phyloP scores from a whole-genome alignment of 164 flowering plant genomes.

The Tetrastigma voinierianum region DNA sequence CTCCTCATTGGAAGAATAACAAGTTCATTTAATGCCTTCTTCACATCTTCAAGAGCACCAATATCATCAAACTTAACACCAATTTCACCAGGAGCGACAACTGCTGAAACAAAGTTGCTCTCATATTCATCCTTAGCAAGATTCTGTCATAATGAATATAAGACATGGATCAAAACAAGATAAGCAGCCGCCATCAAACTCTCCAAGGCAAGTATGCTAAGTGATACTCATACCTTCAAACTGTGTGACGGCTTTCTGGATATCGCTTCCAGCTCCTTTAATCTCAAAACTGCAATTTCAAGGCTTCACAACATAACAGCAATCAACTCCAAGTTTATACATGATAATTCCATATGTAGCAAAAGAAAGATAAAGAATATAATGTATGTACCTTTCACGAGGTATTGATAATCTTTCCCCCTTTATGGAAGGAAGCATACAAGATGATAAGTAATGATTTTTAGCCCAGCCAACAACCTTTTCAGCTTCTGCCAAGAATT shows the following conservation, averaged over 20 bases:
- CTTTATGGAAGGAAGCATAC: constrained; percentile 59
- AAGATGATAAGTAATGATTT: constrained; percentile 77
- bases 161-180: constrained; percentile 6
- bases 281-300: constrained; percentile 76
- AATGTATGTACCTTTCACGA: constrained; percentile 63
- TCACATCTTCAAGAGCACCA: constrained; percentile 99
- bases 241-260: constrained; percentile 74
- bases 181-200: not conserved
- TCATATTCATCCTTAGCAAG: constrained; percentile 97
- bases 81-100: constrained; percentile 91
- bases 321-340: constrained; percentile 13
- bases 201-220: not conserved
- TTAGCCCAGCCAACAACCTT: constrained; percentile 97
- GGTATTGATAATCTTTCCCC: constrained; percentile 69
- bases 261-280: constrained; percentile 70
- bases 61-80: constrained; percentile 94
- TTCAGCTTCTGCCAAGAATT: constrained; percentile 74
- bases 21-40: constrained; percentile 85
- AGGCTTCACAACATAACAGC: constrained; percentile 53
- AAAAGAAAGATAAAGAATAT: not conserved
- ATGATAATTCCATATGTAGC: not conserved
- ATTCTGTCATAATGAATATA: constrained; percentile 43
- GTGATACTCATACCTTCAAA: constrained; percentile 57
- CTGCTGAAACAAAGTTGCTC: constrained; percentile 92
- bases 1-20: constrained; percentile 98